These are phyloP conservation scores for Coemansia asiatica DNA, from an alignment of 192 early-diverging fungal species.

Conservation along the genomic window DNA sequence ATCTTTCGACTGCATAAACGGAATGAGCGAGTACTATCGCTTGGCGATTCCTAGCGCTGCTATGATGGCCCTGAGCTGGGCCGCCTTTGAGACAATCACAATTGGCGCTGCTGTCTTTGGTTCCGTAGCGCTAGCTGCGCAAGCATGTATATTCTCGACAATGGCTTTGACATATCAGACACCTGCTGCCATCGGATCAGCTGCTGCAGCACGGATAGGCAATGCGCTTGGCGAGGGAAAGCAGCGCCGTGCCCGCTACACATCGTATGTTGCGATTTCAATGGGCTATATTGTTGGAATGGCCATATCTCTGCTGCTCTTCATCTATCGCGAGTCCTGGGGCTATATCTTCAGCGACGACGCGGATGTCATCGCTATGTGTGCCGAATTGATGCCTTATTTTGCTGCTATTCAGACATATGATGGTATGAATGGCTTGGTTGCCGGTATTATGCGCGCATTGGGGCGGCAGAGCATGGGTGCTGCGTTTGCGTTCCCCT, in stretches of 20 bases:
- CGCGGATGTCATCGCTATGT: conserved; percentile 28
- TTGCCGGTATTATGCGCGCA: conserved; percentile 59
- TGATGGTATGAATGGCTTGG: conserved; percentile 62
- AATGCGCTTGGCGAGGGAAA: conserved; percentile 66
- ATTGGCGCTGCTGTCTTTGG: conserved; percentile 81
- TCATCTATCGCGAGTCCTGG: conserved; percentile 58
- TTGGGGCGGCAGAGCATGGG: conserved; percentile 57
- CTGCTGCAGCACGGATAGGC: conserved; percentile 77
- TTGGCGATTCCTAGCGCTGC: conserved; percentile 80
- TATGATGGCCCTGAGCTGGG: conserved; percentile 87
- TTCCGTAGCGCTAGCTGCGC: conserved; percentile 71
- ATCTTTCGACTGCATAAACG: conserved; percentile 62
- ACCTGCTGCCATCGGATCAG: conserved; percentile 69
- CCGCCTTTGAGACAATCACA: conserved; percentile 73
- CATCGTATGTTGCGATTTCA: conserved; percentile 59
- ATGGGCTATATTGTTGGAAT: conserved; percentile 62
- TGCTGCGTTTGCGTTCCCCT: conserved; percentile 52
- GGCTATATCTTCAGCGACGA: conserved; percentile 62
- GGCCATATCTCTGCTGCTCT: conserved; percentile 60
- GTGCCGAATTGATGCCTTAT: conserved; percentile 39
- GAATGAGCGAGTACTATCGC: conserved; percentile 63
- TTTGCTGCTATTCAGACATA: conserved; percentile 41
- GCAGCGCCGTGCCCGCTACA: conserved; percentile 57
- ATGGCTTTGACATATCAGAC: conserved; percentile 71
- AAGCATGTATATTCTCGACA: conserved; percentile 75